Base-by-base conservation (phyloP, 1,284 basidiomycete species). In the Peniophora sp. region DNA sequence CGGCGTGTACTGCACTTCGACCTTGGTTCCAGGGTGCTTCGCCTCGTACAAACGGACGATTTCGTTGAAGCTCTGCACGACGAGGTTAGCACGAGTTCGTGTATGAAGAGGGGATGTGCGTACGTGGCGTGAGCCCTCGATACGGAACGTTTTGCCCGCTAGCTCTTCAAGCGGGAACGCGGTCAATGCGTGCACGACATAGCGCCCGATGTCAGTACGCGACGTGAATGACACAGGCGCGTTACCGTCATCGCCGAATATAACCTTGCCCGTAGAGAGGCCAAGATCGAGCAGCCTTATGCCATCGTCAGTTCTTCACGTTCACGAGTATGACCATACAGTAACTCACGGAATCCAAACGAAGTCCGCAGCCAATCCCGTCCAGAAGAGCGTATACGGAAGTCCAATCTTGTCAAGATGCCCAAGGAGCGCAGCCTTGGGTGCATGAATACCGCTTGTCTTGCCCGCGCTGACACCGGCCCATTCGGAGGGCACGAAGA, bases 121-220 rank as follows among this genome's bases (percentile, higher is more conserved):
- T 47, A 51, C 55, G 50, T 54, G 54, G 36, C 23, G 51, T 11
- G 57, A 56, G 11, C 58, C 61, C 27, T 55, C 47, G 23, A 62
- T 37, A 12, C 49, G 24, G 47, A 62, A 51, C 5, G 46, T 37
- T 15, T 48, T 46, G 41, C 52, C 48, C 15, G 48, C 20, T 36
- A 59, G 36, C 1, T 54, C 37, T 9, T 57, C 52, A 8, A 36
- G 27, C 6, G 55, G 42, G n/a, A 57, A 43, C 32, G 49, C 37
- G 3, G 53, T 55, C 17, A 60, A 49, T 18, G 54, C 47, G 49
- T 62, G 52, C 0, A 50, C 57, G 9, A 58, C 5, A 37, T 57
- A 62, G 37, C 58, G 49, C 12, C 54, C 57, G 14, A 51, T 43
- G 32, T 60, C 54, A 15, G 14, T 23, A 11, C 52, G 49, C 11